Evolutionary conservation across 73 alveolate genomes (phyloP).

Genomic region (Tetrahymena thermophila): DNA sequence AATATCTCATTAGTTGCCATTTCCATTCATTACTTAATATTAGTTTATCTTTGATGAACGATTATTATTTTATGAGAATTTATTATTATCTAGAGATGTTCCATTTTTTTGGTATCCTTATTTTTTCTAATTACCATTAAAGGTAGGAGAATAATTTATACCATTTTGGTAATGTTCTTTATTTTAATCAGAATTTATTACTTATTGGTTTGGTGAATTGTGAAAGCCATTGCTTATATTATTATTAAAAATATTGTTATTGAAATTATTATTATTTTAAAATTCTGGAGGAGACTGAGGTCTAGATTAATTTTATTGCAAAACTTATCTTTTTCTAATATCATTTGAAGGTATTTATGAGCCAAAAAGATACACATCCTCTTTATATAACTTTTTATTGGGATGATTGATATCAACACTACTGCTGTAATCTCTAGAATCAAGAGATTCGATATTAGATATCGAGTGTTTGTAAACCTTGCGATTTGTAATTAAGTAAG

Average conservation of each 20-base stretch:
- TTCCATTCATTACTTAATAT: not conserved
- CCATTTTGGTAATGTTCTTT: not conserved
- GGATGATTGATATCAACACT: not conserved
- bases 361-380: not conserved
- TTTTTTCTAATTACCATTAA: not conserved
- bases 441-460: not conserved
- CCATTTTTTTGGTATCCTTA: not conserved
- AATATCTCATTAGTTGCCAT: not conserved
- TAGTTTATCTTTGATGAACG: not conserved
- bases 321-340: not conserved
- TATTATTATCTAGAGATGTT: not conserved
- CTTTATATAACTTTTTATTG: not conserved
- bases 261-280: not conserved
- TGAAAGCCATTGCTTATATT: not conserved
- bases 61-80: not conserved
- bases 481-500: not conserved
- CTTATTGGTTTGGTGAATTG: not conserved
- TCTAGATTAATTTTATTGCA: not conserved
- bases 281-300: not conserved
- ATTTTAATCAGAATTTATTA: not conserved
- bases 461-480: not conserved
- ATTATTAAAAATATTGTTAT: not conserved
- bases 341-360: not conserved
- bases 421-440: not conserved
- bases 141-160: not conserved